Percentiles rank a stretch among this genome's conserved stretches.
These are phyloP conservation scores for Stenocarpella maydis DNA, from an alignment of 2,329 filamentous ascomycete genomes.

Conservation along the genomic window DNA sequence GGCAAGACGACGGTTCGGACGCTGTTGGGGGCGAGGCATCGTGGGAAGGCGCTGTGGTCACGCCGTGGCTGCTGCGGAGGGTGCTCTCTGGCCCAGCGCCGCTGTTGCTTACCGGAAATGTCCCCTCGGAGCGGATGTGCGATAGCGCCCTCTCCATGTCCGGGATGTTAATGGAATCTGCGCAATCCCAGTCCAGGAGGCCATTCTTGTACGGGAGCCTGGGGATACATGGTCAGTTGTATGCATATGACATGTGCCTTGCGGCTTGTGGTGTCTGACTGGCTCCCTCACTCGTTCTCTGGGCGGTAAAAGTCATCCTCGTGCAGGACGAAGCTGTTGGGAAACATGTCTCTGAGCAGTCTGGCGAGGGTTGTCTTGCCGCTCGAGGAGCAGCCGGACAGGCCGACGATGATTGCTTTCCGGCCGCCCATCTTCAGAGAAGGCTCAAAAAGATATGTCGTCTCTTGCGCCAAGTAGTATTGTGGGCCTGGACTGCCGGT, in stretches of 20 bases:
- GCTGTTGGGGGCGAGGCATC: neutral
- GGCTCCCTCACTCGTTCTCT: conserved; percentile 69
- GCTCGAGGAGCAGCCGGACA: conserved; percentile 90
- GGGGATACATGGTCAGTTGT: conserved; percentile 14
- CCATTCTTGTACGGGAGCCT: conserved; percentile 66
- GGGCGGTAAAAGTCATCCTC: conserved; percentile 95
- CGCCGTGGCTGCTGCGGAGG: conserved; percentile 42
- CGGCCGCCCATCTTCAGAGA: conserved; percentile 45
- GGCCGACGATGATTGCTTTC: conserved; percentile 73
- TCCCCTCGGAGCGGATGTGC: conserved; percentile 75
- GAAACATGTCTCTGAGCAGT: conserved; percentile 83
- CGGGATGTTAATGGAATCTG: conserved; percentile 77
- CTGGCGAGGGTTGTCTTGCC: conserved; percentile 95
- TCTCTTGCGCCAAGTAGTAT: neutral
- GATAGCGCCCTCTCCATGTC: conserved; percentile 72
- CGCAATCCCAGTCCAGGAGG: conserved; percentile 91
- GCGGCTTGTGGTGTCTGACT: neutral
- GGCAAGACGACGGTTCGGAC: conserved; percentile 45
- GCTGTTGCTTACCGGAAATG: conserved; percentile 65
- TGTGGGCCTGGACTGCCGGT: neutral
- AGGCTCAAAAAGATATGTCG: neutral
- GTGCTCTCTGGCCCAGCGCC: conserved; percentile 35
- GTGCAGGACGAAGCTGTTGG: conserved; percentile 82
- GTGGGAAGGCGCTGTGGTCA: conserved; percentile 20
- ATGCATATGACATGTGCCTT: too few species aligned